Evolutionary conservation across 139 green algal species (phyloP), one percentile per base, ranked within the genome.

Genomic region (Edaphochlamys debaryana): DNA sequence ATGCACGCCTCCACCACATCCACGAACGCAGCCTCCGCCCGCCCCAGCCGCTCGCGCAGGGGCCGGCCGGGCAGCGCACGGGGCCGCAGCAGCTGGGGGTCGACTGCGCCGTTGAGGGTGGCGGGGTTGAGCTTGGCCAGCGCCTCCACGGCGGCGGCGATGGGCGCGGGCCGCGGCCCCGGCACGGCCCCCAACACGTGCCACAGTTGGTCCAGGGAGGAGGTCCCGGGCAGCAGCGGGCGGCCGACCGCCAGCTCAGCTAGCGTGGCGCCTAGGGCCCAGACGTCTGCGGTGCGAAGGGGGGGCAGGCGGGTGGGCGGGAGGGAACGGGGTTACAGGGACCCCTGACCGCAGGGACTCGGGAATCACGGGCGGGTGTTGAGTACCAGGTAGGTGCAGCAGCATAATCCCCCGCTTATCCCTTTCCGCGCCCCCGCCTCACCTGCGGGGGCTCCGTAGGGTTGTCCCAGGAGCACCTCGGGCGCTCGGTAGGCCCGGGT

Each of bases 161-260:
- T 82, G 34, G 50, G 7, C 6, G 67, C 34, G 3, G 87, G 87
- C 36, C 94, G 86, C n/a, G 66, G 67, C 0, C 90, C 89, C 36
- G 75, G 75, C 60, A 95, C 60, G 38, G 83, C 85, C 36, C 87
- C 85, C 50, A 94, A 80, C 27, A 95, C 92, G 58, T 89, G 87
- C 86, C 91, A 95, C 67, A 97, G 87, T 91, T 95, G 91, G 71
- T 95, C 92, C 15, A 96, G 87, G 22, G 64, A 82, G 63, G 70
- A 93, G 62, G 88, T 87, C 4, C 95, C 95, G 0, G 94, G 92
- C 72, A 97, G 96, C 19, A 97, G 85, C 6, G 94, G 89, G 29
- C 86, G 54, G 0, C 95, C 95, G 7, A 87, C 86, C 25, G 87
- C 78, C 79, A 97, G 87, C 89, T 98, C 94, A 0, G 87, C 92